Conservation (phyloP, 306 rosid genomes). For the Inga oerstediana region DNA sequence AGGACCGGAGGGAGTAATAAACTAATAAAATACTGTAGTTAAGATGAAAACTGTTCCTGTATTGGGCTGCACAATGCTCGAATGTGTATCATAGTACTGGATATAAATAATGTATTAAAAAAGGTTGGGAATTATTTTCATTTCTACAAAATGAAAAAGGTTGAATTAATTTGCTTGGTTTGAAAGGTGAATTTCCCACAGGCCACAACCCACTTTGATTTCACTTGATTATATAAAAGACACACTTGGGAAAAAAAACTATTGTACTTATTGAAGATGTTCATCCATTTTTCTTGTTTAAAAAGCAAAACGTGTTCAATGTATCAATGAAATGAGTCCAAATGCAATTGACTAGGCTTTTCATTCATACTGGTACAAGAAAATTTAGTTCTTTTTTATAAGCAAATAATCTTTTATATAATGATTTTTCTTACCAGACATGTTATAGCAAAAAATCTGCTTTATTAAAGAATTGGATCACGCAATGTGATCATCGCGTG, state of each 20-base stretch:
- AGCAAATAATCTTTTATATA: background rate
- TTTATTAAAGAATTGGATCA: background rate
- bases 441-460: background rate
- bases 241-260: background rate
- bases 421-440: background rate
- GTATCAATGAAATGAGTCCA: background rate
- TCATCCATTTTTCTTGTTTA: background rate
- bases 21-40: no score
- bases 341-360: background rate
- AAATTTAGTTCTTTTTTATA: background rate
- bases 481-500: background rate
- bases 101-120: no score
- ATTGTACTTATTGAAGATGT: background rate
- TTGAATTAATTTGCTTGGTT: background rate
- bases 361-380: background rate
- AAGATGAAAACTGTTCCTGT: no score
- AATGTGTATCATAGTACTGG: no score
- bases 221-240: background rate
- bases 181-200: background rate
- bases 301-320: background rate
- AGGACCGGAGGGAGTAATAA: no score
- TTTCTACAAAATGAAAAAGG: background rate
- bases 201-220: background rate
- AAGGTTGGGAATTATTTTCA: background rate
- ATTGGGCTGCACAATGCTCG: no score